Base-by-base conservation (phyloP, 1,139 yeast species). In the Pichia sp. region DNA sequence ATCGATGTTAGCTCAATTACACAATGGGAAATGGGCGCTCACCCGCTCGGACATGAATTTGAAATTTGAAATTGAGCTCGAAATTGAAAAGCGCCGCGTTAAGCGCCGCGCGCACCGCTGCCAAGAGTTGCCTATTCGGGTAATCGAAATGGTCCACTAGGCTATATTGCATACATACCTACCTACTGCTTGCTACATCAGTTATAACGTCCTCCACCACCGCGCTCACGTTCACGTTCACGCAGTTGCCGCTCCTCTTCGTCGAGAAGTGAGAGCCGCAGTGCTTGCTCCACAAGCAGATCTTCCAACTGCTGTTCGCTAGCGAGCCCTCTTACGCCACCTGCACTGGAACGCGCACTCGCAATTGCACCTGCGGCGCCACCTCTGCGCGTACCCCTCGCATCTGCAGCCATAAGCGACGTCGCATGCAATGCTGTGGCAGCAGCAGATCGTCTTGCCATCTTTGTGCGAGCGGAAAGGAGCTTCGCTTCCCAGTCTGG, bases 371-470 rank as follows among this genome's bases (percentile, higher is more conserved):
- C 27, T 3, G n/a, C n/a, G n/a, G n/a, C n/a, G n/a, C n/a, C n/a
- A 15, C 11, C 28, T 21, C 20, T 23, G 18, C 9, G 22, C 8
- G 17, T 26, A n/a, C 13, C 6, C 3, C 9, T 18, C 14, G 8
- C 16, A 8, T 19, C 11, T 12, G 9, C 19, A 11, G 12, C 13
- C 33, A 80, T 55, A 30, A 84, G 10, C 43, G 79, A 86, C 22
- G 84, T 78, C 12, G 87, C 94, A 60, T 88, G 97, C 30, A 88
- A 74, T 1, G 96, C 96, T 32, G 86, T 84, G 1, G 97, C 97
- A 14, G 95, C 86, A 0, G 96, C 97, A 0, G 95, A 79, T 50
- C 85, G 72, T 40, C 94, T 69, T 1, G 95, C 96, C 30, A 86
- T 64, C 48, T 77, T 80, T 42, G 77, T 72, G 38, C 91, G 70